These are phyloP conservation scores for Lipomyces kockii DNA, from an alignment of 805 yeast genomes.

Conservation along the genomic window DNA sequence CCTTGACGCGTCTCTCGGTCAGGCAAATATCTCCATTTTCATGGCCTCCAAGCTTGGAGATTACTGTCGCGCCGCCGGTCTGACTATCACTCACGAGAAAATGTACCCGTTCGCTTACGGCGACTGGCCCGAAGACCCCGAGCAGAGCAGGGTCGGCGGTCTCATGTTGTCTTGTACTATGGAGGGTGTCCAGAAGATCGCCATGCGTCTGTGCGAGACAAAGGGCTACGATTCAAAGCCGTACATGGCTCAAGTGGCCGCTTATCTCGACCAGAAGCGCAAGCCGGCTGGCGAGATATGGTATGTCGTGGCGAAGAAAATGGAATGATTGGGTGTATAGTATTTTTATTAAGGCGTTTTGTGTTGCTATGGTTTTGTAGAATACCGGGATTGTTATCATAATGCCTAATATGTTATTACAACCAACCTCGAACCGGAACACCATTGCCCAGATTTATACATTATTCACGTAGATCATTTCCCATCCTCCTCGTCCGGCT, in stretches of 20 bases:
- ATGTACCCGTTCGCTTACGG: slow-evolving; percentile 21
- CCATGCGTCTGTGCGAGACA: neutral
- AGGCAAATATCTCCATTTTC: slow-evolving; percentile 6
- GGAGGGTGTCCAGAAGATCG: slow-evolving; percentile 8
- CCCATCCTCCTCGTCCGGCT: slow-evolving; percentile 15
- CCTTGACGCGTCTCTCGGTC: neutral
- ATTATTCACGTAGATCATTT: neutral
- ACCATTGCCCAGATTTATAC: neutral
- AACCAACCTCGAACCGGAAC: neutral
- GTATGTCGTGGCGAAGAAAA: slow-evolving; percentile 4
- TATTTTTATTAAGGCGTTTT: neutral
- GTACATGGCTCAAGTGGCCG: neutral
- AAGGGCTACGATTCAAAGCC: neutral
- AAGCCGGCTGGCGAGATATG: slow-evolving; percentile 2
- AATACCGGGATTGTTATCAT: neutral
- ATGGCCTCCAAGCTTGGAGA: slow-evolving; percentile 8
- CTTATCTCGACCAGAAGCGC: neutral
- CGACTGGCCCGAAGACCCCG: slow-evolving; percentile 10
- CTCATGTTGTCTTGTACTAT: slow-evolving; percentile 9
- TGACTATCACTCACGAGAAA: slow-evolving; percentile 7
- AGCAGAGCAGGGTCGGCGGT: slow-evolving; percentile 20
- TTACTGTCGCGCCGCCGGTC: slow-evolving; percentile 10
- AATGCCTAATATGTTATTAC: neutral
- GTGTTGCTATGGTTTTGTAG: neutral
- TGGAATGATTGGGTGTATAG: neutral